Evolutionary conservation across 257 asterid species (phyloP), one percentile per base, ranked within the genome.

Genomic region (Rauvolfia tetraphylla): DNA sequence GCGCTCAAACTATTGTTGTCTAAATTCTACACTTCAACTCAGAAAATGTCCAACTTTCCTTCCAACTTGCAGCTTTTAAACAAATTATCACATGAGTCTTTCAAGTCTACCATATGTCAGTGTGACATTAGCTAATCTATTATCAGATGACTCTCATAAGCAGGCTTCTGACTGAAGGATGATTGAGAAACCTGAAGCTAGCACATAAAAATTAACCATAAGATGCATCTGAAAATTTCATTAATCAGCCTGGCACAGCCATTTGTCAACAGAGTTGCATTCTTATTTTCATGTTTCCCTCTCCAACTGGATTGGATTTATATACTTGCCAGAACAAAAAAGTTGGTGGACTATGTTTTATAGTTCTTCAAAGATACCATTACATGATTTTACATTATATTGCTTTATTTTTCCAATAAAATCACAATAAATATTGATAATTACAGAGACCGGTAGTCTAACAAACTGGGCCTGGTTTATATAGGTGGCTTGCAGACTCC

Each of bases 401-500:
- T 63, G 70, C 15, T 17, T 34, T 34, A 33, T 1, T 65, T 18
- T 34, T 34, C 42, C n/a, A 29, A 4, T 25, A 9, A 18, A 25
- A 62, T 29, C 4, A 61, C 8, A 11, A 29, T 36, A 36, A 38
- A 9, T 25, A 67, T 39, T 38, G 25, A 36, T 34, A 36, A 41
- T 38, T 67, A 67, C 18, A 39, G 48, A 41, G 33, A 67, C 33
- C 38, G 31, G 72, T 22, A 67, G 49, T 22, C 33, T 49, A 67
- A 70, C 78, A 49, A 44, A 76, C 48, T 56, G 48, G 33, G 56
- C 27, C 10, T 63, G 17, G n/a, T 49, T 75, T 78, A 42, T 75
- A 65, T 76, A 93, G 97, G 82, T 79, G 87, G 84, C 34, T 44
- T 76, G 82, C 85, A 72, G 61, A 62, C 79, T 73, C 96, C 90